Evolutionary conservation across 2,329 filamentous ascomycete genomes (phyloP).

Genomic region (Fusarium keratoplasticum): DNA sequence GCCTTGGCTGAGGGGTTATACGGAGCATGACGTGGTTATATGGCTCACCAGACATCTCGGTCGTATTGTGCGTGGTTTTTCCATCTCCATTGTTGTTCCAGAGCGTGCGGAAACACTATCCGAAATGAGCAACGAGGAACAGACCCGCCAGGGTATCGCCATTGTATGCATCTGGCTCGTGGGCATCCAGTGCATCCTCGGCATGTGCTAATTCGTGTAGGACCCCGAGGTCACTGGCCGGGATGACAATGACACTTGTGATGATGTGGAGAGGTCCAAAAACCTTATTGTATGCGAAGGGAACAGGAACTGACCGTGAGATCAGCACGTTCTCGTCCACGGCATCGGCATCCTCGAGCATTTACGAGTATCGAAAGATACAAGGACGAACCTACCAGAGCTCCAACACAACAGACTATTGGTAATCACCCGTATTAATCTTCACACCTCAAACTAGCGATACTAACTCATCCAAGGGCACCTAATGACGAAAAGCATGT

Average conservation of each 20-base stretch:
- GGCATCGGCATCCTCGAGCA: slow-evolving; percentile 12
- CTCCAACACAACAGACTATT: slow-evolving; percentile 30
- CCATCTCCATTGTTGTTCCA: neutral
- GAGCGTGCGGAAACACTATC: neutral
- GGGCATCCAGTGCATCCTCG: neutral
- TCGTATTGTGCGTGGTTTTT: neutral
- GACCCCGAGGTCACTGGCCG: neutral
- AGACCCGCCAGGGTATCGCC: slow-evolving; percentile 8
- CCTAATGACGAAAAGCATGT: slow-evolving; percentile 31
- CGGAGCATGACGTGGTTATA: neutral
- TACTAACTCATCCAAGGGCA: slow-evolving; percentile 6
- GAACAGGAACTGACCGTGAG: fast-evolving
- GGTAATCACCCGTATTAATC: neutral
- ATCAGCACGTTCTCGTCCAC: slow-evolving; percentile 15
- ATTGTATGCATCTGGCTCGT: neutral
- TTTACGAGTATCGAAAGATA: slow-evolving; percentile 29
- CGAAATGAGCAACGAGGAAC: slow-evolving; percentile 2
- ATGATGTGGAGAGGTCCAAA: slow-evolving; percentile 14
- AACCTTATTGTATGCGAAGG: fast-evolving
- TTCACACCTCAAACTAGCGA: fast-evolving
- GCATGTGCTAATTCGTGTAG: neutral
- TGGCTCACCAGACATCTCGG: neutral
- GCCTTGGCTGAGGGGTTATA: neutral
- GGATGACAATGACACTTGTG: slow-evolving; percentile 3
- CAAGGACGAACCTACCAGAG: slow-evolving; percentile 26